Percentiles rank a stretch among this genome's conserved stretches.
Conservation (phyloP, 768 basidiomycete species). For the Ephemerocybe angulata region DNA sequence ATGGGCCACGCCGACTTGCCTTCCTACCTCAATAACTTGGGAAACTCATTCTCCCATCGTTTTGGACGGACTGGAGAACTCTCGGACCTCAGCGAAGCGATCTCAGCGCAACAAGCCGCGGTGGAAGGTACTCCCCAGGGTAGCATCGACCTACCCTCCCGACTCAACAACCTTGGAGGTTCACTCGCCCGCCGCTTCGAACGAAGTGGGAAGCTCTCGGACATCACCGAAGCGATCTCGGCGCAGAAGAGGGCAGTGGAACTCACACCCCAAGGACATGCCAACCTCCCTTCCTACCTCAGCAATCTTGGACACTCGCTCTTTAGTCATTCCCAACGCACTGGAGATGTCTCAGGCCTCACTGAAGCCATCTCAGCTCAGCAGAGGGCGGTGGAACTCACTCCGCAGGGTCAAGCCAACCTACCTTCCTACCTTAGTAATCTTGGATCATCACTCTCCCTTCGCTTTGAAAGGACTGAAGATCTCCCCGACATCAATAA, state of each 20-base stretch:
- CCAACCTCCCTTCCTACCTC: not conserved
- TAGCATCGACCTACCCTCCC: not conserved
- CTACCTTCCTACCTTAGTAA: not conserved
- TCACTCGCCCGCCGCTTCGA: not conserved
- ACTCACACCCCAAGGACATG: not conserved
- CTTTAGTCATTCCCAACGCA: not conserved
- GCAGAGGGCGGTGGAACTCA: not conserved
- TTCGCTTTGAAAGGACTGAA: conserved; percentile 4
- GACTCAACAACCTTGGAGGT: not conserved
- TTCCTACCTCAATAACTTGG: too few species aligned
- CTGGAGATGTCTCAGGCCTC: not conserved
- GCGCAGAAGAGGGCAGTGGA: not conserved
- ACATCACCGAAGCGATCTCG: not conserved
- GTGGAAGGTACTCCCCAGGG: not conserved
- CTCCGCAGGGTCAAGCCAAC: conserved; percentile 2
- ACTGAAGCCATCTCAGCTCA: not conserved
- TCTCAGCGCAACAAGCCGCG: not conserved
- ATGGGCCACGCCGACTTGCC: too few species aligned
- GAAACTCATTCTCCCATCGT: too few species aligned
- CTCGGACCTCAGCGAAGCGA: not conserved
- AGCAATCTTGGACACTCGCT: not conserved
- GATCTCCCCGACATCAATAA: conserved; percentile 9
- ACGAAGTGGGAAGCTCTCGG: not conserved
- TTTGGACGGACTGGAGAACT: not conserved
- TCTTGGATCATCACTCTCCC: conserved; percentile 9